These are phyloP conservation scores for Penicillium antarcticum DNA, from an alignment of 495 filamentous ascomycete genomes.

Conservation along the genomic window DNA sequence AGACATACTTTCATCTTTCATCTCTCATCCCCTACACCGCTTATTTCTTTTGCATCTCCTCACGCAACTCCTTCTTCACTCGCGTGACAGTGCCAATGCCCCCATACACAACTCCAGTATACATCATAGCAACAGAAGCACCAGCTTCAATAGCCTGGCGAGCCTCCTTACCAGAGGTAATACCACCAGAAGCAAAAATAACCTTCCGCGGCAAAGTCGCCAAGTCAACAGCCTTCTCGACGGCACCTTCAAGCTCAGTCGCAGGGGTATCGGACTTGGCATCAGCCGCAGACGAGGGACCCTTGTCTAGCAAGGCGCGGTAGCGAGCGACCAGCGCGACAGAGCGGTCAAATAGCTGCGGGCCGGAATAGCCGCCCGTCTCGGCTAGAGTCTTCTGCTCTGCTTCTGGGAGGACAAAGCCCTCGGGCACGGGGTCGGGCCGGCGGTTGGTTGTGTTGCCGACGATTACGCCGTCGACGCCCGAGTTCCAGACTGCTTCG, in stretches of 20 bases:
- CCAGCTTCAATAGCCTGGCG: slow-evolving; percentile 76
- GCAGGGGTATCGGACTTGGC: slow-evolving; percentile 1
- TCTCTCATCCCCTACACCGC: slow-evolving; percentile 5
- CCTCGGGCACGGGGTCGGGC: slow-evolving; percentile 61
- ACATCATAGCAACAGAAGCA: slow-evolving; percentile 83
- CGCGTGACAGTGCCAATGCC: slow-evolving; percentile 81
- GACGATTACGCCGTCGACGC: slow-evolving; percentile 94
- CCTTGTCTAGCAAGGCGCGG: slow-evolving; percentile 64
- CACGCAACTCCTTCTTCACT: slow-evolving; percentile 82
- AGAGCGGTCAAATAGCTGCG: slow-evolving; percentile 77
- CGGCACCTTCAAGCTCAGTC: slow-evolving; percentile 6
- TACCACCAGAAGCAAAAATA: slow-evolving; percentile 89
- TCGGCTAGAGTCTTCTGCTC: slow-evolving; percentile 69
- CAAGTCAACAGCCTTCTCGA: slow-evolving; percentile 8
- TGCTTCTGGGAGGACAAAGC: slow-evolving; percentile 57
- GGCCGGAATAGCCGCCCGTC: slow-evolving; percentile 86
- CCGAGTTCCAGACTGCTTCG: slow-evolving; percentile 75
- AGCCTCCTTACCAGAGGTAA: slow-evolving; percentile 80
- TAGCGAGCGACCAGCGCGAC: slow-evolving; percentile 74
- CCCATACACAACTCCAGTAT: slow-evolving; percentile 77
- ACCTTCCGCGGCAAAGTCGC: slow-evolving; percentile 57
- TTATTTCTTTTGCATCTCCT: slow-evolving; percentile 42
- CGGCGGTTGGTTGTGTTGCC: slow-evolving; percentile 92
- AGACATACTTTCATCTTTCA: neutral
- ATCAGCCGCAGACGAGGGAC: slow-evolving; percentile 18